Evolutionary conservation across 768 basidiomycete genomes (phyloP).

Genomic region (Naematelia encephala): DNA sequence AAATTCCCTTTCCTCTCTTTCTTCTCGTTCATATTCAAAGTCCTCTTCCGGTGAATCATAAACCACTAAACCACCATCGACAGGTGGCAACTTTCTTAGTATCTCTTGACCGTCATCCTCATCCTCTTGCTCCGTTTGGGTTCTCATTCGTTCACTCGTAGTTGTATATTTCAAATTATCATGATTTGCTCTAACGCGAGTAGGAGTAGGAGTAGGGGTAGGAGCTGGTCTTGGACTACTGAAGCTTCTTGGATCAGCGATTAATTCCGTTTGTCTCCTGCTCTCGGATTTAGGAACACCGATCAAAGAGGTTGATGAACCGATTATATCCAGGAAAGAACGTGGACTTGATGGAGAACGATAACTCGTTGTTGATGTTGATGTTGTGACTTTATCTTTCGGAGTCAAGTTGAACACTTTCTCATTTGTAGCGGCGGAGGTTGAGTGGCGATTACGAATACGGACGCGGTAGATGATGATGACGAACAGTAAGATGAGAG

Average conservation of each 20-base stretch:
- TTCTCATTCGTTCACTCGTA: conserved; percentile 11
- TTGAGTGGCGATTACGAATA: too few species aligned
- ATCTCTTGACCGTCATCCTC: conserved; percentile 1
- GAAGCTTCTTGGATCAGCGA: conserved; percentile 22
- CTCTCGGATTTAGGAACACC: conserved; percentile 5
- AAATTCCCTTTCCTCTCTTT: conserved; percentile 9
- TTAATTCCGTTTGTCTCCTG: conserved; percentile 18
- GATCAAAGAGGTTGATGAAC: background rate
- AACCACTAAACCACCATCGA: background rate
- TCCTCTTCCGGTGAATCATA: background rate
- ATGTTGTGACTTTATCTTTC: background rate
- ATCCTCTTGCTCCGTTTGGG: background rate
- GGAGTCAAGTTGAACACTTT: too few species aligned
- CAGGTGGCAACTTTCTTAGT: background rate
- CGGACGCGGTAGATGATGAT: background rate
- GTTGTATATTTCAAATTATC: conserved; percentile 14
- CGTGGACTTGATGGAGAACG: background rate
- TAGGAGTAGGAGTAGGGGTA: background rate
- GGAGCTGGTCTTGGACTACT: conserved; percentile 25
- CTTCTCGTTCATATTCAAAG: background rate
- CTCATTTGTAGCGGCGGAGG: too few species aligned
- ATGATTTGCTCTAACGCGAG: background rate
- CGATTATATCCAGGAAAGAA: conserved; percentile 6
- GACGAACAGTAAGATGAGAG: conserved; percentile 11
- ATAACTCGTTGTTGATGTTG: background rate